Base-by-base conservation (phyloP, 495 filamentous ascomycete genomes). In the Hypoxylon cercidicola region DNA sequence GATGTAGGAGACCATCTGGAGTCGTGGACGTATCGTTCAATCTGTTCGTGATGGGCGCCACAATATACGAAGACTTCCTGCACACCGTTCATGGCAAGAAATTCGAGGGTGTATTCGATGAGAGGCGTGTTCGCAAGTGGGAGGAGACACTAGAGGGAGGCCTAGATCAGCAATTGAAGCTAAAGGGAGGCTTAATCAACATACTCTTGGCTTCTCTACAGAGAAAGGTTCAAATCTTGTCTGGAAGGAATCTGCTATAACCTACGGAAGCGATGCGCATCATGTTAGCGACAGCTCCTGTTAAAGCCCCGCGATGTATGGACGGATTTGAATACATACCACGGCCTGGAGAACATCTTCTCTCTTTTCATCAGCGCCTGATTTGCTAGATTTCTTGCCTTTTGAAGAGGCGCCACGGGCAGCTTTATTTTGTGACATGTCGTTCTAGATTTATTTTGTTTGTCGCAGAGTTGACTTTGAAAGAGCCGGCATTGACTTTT, bases 31-130 rank as follows among this genome's bases (percentile, higher is more conserved):
- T 97, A 95, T 69, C 84, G 81, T 76, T 97, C 95, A 60, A 99
- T 81, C 70, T 93, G 85, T 39, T 94, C 89, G n/a, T 89, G 90
- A 72, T 99, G 95, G 19, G 90, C 88, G 41, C 92, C 91, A 62
- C 89, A 93, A 75, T 97, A 98, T 59, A 99, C 83, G 72, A 92
- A 95, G 37, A 97, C 88, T 34, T 97, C 93, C 61, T 94, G 85
- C 1, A 97, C 92, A 30, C 93, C 94, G 34, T 93, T 90, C 84
- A 91, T 91, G 48, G 94, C 93, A 0, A 99, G 89, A 74, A 95
- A 97, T 74, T 99, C 95, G 62, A 97, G 87, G 3, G 94, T 97
- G 74, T 99, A 97, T 78, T 98, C 94, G 77, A 99, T 97, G 55
- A 98, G 81, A 16, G 96, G 96, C 2, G 88, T 91, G 70, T 98